Base-by-base conservation (phyloP, 352 stramenopile genomes). In the Phytopythium kandeliae region DNA sequence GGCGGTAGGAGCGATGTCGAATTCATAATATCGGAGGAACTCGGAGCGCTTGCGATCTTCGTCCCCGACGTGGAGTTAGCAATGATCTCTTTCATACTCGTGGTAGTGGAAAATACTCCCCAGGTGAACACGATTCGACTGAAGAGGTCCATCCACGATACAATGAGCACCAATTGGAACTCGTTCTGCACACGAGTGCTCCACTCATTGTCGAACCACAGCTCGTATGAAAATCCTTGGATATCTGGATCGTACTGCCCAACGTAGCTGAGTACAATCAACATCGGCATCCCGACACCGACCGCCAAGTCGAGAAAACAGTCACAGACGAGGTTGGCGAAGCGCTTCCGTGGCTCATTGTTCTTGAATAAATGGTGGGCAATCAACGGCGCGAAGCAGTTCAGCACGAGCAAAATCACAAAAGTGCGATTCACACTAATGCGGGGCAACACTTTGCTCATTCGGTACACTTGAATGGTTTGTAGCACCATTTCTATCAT, bases 381-480 rank as follows among this genome's bases (percentile, higher is more conserved):
- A 15, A 38, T n/a, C 25, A 48, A 8, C 12, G 41, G 25, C n/a
- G 55, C 67, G 57, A 62, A 74, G 31, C 67, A 71, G 38, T 71
- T 74, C 10, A 69, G 21, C 40, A 67, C 47, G 0, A 77, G 31
- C 6, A 77, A 40, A 2, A 30, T 13, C 3, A 69, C 62, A 33
- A 65, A 71, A 11, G 71, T 61, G 12, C 67, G 58, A 16, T 78
- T 71, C 17, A 74, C 38, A 48, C 65, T 68, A 4, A 63, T 15
- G 17, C 56, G 57, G 15, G 62, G 59, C 1, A 72, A 31, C 7
- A 65, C 53, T 19, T 22, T 25, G 42, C 65, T 74, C 53, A 78
- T 62, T 1, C 62, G 59, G 16, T 65, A 63, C 7, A 58, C 62
- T 49, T 78, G 59, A 24, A 44, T 47, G 0, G 58, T 57, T 25